phyloP scores from a whole-genome alignment of 2,329 filamentous ascomycete genomes.

The Furcasterigmium furcatum region DNA sequence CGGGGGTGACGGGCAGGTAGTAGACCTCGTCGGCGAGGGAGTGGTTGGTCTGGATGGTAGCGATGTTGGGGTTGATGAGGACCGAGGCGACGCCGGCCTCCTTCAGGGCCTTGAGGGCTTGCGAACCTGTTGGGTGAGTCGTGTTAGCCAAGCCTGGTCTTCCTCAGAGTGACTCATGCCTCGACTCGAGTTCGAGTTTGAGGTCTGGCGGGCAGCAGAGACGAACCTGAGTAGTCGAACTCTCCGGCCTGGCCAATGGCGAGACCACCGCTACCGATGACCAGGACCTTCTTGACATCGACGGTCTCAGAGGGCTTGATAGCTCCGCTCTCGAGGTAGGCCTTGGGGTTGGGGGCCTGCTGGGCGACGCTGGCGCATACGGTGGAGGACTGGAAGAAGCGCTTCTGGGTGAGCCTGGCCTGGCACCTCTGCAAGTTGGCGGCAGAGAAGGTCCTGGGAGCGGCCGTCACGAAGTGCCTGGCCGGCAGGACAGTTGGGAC shows the following conservation, averaged over 20 bases:
- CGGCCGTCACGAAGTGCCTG: constrained; percentile 36
- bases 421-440: constrained; percentile 26
- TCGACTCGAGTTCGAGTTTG: neutral
- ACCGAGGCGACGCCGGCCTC: constrained; percentile 90
- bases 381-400: constrained; percentile 44
- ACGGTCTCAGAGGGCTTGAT: constrained; percentile 77
- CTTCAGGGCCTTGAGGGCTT: constrained; percentile 95
- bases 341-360: constrained; percentile 75
- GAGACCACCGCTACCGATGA: constrained; percentile 92
- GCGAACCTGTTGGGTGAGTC: constrained; percentile 63
- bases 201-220: neutral
- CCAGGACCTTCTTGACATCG: constrained; percentile 93
- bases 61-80: constrained; percentile 97
- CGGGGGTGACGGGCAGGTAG: constrained; percentile 94
- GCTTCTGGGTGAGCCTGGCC: constrained; percentile 35
- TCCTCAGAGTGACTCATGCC: constrained; percentile 9
- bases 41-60: constrained; percentile 97
- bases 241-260: constrained; percentile 97
- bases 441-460: constrained; percentile 27
- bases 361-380: constrained; percentile 47
- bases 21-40: constrained; percentile 95
- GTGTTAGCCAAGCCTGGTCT: constrained; percentile 7
- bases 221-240: constrained; percentile 95
- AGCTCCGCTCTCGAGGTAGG: constrained; percentile 84
- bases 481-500: constrained; percentile 39